Conservation (phyloP, 345 rosid species). For the Lepidium aucheri region DNA sequence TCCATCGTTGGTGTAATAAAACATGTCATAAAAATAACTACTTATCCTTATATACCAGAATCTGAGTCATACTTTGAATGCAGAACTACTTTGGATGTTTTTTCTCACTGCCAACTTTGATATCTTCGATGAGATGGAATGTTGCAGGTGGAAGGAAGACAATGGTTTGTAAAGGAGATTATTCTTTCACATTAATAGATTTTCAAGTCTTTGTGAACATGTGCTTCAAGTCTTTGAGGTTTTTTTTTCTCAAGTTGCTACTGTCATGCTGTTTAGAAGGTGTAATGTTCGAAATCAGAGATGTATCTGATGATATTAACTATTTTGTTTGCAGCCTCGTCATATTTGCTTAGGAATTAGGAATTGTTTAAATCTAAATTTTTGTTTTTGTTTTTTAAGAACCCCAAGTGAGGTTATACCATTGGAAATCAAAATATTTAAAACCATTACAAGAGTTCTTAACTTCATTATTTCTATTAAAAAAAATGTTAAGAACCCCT, state of each 20-base stretch:
- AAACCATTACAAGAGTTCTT: too few species aligned
- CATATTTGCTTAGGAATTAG: too few species aligned
- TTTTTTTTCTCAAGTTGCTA: conserved; percentile 58
- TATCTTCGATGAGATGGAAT: conserved; percentile 88
- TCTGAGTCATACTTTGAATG: not conserved
- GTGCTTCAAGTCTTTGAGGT: conserved; percentile 5
- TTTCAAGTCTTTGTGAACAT: not conserved
- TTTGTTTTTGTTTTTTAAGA: too few species aligned
- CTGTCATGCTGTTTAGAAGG: conserved; percentile 73
- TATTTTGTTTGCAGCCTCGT: too few species aligned
- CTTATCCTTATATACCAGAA: not conserved
- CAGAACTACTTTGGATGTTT: conserved; percentile 98
- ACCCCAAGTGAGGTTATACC: too few species aligned
- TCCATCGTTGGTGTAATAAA: not conserved
- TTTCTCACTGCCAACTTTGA: conserved; percentile 78
- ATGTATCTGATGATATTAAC: too few species aligned
- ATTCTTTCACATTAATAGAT: not conserved
- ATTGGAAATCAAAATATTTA: too few species aligned
- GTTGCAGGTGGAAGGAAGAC: conserved; percentile 90
- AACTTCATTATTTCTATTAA: too few species aligned
- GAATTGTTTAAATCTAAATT: too few species aligned
- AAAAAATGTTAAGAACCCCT: too few species aligned
- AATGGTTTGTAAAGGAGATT: conserved; percentile 43
- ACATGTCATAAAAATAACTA: not conserved
- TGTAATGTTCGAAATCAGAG: too few species aligned